Base-by-base conservation (phyloP, 2,329 filamentous ascomycete genomes). In the Monilinia laxa region DNA sequence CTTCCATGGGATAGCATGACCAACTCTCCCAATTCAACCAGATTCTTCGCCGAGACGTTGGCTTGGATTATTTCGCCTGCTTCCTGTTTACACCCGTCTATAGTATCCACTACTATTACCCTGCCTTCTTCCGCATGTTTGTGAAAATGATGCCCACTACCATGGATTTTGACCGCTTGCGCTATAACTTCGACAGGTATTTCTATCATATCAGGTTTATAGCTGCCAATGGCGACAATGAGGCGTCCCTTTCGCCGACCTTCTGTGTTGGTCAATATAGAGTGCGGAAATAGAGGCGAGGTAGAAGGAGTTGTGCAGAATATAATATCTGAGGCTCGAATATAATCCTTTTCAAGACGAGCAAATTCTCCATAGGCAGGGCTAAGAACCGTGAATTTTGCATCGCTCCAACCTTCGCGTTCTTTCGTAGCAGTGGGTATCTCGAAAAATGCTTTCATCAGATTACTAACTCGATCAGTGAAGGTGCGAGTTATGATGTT, bases 21-120 rank as follows among this genome's bases (percentile, higher is more conserved):
- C 4, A 97, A 80, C 75, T 97, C 93, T 4, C 93, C 94, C 1
- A 97, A 80, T 77, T 97, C 94, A 0, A 97, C 91, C 4, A 97
- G 84, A 72, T 96, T 89, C 56, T 87, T 84, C 0, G 91, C 87
- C 28, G 82, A 82, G 38, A 97, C 80, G 0, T 87, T 88, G 0
- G 92, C 91, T 71, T 92, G 86, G 12, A 96, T 89, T 58, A 98
- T 82, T 80, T 98, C 94, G 0, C 94, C 94, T 0, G 93, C 90
- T 75, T 97, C 92, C 72, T 88, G 88, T 54, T 97, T 77, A 56
- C 90, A 93, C 5, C 65, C 59, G 0, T 90, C 91, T 0, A 96
- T 81, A 12, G 90, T 93, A 74, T 92, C 90, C 6, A 92, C 90
- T 6, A 91, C 83, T 35, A 92, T 82, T 18, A 85, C 87, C 0